These are phyloP conservation scores for Clarkia xantiana DNA, from an alignment of 345 rosid genomes.

Conservation along the genomic window DNA sequence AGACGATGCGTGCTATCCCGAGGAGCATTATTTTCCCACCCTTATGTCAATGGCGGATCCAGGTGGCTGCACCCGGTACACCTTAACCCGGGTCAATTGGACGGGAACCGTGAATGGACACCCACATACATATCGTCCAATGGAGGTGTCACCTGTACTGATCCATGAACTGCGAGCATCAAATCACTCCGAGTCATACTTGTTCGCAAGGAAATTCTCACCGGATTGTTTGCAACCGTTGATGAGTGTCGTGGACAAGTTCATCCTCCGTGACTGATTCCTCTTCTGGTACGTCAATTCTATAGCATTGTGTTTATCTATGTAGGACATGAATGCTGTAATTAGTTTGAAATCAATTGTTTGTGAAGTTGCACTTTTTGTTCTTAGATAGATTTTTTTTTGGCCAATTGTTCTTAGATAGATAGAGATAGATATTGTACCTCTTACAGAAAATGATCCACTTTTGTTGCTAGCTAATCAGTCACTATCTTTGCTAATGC, in stretches of 20 bases:
- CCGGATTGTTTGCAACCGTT: slow-evolving; percentile 74
- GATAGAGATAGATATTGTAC: too few relatives aligned
- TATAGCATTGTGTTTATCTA: too few relatives aligned
- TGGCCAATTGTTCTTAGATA: not conserved
- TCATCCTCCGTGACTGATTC: slow-evolving; percentile 66
- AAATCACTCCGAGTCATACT: slow-evolving; percentile 54
- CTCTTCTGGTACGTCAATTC: not conserved
- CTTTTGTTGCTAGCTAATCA: too few relatives aligned
- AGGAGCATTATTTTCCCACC: slow-evolving; percentile 96
- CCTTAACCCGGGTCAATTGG: slow-evolving; percentile 81
- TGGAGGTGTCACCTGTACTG: slow-evolving; percentile 43
- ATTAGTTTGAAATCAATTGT: not conserved
- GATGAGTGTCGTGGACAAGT: slow-evolving; percentile 57
- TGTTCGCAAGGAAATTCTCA: slow-evolving; percentile 84
- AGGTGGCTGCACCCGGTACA: slow-evolving; percentile 47
- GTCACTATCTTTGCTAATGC: too few relatives aligned
- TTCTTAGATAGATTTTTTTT: not conserved
- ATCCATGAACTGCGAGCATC: slow-evolving; percentile 47
- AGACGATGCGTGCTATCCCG: slow-evolving; percentile 72
- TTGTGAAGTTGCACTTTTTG: not conserved
- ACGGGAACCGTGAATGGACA: slow-evolving; percentile 77
- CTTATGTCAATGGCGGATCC: slow-evolving; percentile 73
- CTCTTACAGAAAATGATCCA: too few relatives aligned
- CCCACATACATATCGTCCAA: slow-evolving; percentile 52
- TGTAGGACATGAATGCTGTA: not conserved